phyloP scores from a whole-genome alignment of 345 rosid genomes.

The Moricandia moricandioides region DNA sequence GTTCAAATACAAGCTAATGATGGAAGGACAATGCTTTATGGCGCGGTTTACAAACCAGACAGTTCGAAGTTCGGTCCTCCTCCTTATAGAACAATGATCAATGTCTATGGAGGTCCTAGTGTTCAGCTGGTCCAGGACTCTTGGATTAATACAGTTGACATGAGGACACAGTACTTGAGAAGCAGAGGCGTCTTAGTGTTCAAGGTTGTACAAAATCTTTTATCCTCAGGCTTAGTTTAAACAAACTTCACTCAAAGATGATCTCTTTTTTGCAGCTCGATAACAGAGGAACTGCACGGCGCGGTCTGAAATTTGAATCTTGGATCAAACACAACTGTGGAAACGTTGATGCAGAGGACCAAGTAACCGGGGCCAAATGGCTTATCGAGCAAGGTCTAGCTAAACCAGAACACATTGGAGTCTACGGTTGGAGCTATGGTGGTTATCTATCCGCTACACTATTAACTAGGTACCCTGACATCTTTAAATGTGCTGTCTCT shows the following conservation, averaged over 20 bases:
- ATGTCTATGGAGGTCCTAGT: slow-evolving; percentile 87
- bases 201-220: slow-evolving; percentile 53
- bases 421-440: slow-evolving; percentile 93
- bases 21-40: slow-evolving; percentile 54
- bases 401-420: slow-evolving; percentile 61
- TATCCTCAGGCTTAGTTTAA: not conserved
- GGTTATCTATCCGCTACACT: slow-evolving; percentile 88
- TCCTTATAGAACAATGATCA: slow-evolving; percentile 81
- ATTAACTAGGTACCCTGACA: slow-evolving; percentile 60
- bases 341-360: slow-evolving; percentile 70
- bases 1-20: slow-evolving; percentile 66
- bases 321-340: slow-evolving; percentile 60
- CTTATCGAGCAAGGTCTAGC: slow-evolving; percentile 77
- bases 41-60: slow-evolving; percentile 86
- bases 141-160: slow-evolving; percentile 84
- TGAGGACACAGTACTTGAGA: slow-evolving; percentile 87
- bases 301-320: slow-evolving; percentile 89
- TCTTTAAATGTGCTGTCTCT: slow-evolving; percentile 66
- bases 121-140: slow-evolving; percentile 73
- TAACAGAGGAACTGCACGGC: slow-evolving; percentile 84
- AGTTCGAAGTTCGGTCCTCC: slow-evolving; percentile 76
- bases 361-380: slow-evolving; percentile 80
- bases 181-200: slow-evolving; percentile 92
- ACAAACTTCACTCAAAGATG: not conserved
- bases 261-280: slow-evolving; percentile 57